Percentiles rank a stretch among this genome's conserved stretches.
Conservation (phyloP, 2,329 filamentous ascomycete genomes). For the Lasiodiplodia sp. region DNA sequence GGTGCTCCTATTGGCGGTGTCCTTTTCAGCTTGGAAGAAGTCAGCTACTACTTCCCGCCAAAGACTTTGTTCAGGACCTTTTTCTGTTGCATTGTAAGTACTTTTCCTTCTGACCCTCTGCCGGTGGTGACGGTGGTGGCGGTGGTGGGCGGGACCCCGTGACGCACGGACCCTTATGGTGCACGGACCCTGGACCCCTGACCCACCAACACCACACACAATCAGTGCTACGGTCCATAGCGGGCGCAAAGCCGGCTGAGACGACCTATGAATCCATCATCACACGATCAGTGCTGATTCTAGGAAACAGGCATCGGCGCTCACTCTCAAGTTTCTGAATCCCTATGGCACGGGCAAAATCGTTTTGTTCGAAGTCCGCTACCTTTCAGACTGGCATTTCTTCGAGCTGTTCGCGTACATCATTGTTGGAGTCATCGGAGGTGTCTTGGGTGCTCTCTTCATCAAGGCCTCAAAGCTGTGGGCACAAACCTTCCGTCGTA, state of each 20-base stretch:
- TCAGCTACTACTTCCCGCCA: constrained; percentile 95
- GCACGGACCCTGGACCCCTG: too few relatives aligned
- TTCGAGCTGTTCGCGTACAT: constrained; percentile 90
- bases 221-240: too few relatives aligned
- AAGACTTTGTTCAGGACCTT: constrained; percentile 98
- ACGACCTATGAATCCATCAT: too few relatives aligned
- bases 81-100: constrained; percentile 88
- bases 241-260: too few relatives aligned
- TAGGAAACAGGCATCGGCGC: constrained; percentile 66
- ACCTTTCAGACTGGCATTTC: constrained; percentile 88
- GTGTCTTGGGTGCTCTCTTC: constrained; percentile 85
- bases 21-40: constrained; percentile 92
- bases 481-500: constrained; percentile 87
- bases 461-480: constrained; percentile 94
- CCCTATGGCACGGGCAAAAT: constrained; percentile 97
- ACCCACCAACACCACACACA: too few relatives aligned
- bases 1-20: constrained; percentile 90
- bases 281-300: constrained; percentile 30
- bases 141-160: too few relatives aligned
- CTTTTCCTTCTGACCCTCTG: too few relatives aligned
- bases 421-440: constrained; percentile 84
- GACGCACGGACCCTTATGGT: too few relatives aligned
- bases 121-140: too few relatives aligned
- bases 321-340: constrained; percentile 93
- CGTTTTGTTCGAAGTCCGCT: constrained; percentile 93